These are phyloP conservation scores for Paramecium bursaria DNA, from an alignment of 73 alveolate genomes.

Conservation along the genomic window DNA sequence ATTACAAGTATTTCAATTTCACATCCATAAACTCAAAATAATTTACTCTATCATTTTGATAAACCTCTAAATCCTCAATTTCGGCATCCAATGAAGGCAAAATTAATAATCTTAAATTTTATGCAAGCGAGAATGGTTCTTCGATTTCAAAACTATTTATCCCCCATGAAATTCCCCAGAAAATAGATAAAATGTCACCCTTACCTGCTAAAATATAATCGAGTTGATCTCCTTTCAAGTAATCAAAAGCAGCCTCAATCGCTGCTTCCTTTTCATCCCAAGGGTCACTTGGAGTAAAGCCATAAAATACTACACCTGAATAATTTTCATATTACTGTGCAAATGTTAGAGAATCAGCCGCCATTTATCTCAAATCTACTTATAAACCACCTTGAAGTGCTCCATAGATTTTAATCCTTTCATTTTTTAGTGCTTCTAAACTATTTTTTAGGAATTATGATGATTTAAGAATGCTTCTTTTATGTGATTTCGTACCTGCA, in stretches of 20 bases:
- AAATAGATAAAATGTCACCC: conserved; percentile 41
- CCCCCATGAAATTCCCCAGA: conserved; percentile 58
- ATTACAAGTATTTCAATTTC: background rate
- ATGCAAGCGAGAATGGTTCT: conserved; percentile 26
- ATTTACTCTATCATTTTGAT: background rate
- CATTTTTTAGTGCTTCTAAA: background rate
- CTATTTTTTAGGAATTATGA: conserved; percentile 4
- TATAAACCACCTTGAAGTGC: conserved; percentile 34
- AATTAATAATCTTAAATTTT: conserved; percentile 15
- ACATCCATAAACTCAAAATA: conserved; percentile 1
- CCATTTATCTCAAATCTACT: background rate
- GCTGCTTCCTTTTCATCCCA: conserved; percentile 37
- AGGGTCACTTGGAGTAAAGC: conserved; percentile 1
- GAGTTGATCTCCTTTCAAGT: background rate
- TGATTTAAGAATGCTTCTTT: conserved; percentile 17
- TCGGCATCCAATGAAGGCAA: background rate
- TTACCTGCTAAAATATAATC: conserved; percentile 40
- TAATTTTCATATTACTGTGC: conserved; percentile 34
- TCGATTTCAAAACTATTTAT: conserved; percentile 41
- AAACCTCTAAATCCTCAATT: background rate
- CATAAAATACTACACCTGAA: conserved; percentile 30
- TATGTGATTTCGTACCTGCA: conserved; percentile 17
- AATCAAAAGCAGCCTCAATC: background rate
- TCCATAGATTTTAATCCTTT: background rate
- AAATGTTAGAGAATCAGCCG: conserved; percentile 28